A percentile compares a stretch with the other conserved stretches of the same genome.
Conservation (phyloP, 768 basidiomycete genomes). For the Lactarius trivialis region DNA sequence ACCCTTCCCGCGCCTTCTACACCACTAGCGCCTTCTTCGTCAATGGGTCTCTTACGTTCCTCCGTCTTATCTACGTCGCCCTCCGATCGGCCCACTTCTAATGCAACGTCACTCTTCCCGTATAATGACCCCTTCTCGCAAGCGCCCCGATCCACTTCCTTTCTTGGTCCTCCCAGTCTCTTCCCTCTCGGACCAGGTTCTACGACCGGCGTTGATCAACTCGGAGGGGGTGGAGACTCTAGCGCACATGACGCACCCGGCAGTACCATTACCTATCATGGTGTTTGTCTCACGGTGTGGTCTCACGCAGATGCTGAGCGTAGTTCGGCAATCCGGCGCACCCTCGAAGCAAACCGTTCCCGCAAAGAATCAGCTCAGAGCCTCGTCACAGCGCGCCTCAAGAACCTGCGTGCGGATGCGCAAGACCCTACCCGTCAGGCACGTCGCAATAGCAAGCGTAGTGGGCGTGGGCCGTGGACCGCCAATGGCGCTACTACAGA, state of each 20-base stretch:
- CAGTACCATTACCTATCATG: conserved; percentile 70
- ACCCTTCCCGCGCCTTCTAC: conserved; percentile 70
- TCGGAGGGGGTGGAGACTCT: conserved; percentile 5
- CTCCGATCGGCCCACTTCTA: conserved; percentile 43
- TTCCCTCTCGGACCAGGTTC: conserved; percentile 34
- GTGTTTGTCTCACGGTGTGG: conserved; percentile 93
- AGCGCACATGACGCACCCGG: conserved; percentile 22
- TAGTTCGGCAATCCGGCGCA: conserved; percentile 74
- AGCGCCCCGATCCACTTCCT: conserved; percentile 71
- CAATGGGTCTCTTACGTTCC: conserved; percentile 62
- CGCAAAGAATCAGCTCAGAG: conserved; percentile 79
- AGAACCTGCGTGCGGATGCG: conserved; percentile 49
- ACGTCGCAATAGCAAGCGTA: conserved; percentile 47
- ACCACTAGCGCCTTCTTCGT: conserved; percentile 67
- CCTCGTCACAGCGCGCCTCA: conserved; percentile 59
- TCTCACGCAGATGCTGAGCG: conserved; percentile 90
- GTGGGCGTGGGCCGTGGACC: conserved; percentile 63
- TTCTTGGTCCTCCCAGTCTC: conserved; percentile 69
- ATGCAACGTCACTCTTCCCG: conserved; percentile 65
- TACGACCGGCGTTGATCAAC: conserved; percentile 21
- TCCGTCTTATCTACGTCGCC: conserved; percentile 59
- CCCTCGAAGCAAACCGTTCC: conserved; percentile 69
- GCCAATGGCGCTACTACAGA: conserved; percentile 49
- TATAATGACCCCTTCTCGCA: conserved; percentile 70
- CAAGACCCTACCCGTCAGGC: conserved; percentile 56